Evolutionary conservation across 805 yeast genomes (phyloP).

Genomic region (Yarrowia sp.): DNA sequence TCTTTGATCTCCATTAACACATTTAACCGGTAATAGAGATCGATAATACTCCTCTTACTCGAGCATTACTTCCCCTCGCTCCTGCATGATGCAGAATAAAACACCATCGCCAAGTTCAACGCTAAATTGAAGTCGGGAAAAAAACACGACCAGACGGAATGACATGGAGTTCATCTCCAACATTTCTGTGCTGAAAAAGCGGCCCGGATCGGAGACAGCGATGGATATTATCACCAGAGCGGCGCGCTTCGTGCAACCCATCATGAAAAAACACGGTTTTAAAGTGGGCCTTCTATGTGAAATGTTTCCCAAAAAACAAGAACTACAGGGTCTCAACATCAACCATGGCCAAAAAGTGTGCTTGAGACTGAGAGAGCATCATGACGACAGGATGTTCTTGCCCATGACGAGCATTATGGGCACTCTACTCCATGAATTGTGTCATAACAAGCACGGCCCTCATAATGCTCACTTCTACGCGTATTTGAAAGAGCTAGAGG

Average conservation of each 20-base stretch:
- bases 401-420: conserved; percentile 72
- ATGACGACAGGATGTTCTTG: conserved; percentile 60
- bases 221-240: conserved; percentile 68
- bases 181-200: conserved; percentile 56
- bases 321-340: conserved; percentile 80
- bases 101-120: background rate
- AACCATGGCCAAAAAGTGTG: conserved; percentile 77
- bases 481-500: conserved; percentile 65
- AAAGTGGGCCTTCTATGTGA: conserved; percentile 75
- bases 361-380: conserved; percentile 69
- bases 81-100: background rate
- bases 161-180: conserved; percentile 41
- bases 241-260: conserved; percentile 73
- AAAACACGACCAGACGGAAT: conserved; percentile 2
- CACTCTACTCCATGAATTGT: conserved; percentile 86
- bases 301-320: conserved; percentile 74
- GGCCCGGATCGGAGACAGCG: conserved; percentile 59
- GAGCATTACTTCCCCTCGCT: too few species aligned
- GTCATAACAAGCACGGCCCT: conserved; percentile 81
- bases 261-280: conserved; percentile 72
- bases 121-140: background rate
- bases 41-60: too few species aligned
- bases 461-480: conserved; percentile 77
- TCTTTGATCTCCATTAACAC: too few species aligned
- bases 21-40: too few species aligned